A percentile compares a stretch with the other conserved stretches of the same genome.
phyloP scores from a whole-genome alignment of 805 yeast genomes.

The Candida nonsorbophila region DNA sequence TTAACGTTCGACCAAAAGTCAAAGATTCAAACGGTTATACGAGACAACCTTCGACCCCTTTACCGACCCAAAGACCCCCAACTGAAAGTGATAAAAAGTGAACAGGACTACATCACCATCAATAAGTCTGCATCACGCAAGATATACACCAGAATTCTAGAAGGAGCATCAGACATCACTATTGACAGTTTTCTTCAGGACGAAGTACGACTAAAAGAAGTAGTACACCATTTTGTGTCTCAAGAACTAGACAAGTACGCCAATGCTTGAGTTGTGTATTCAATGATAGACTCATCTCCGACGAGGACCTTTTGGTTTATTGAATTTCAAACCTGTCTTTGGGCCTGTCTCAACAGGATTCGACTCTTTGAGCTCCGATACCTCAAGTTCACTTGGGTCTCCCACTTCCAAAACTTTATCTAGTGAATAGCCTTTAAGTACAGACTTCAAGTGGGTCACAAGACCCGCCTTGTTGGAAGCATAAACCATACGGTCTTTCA shows the following conservation, averaged over 20 bases:
- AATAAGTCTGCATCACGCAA: constrained; percentile 60
- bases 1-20: constrained; percentile 43
- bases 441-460: constrained; percentile 41
- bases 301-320: constrained; percentile 71
- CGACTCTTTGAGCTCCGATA: constrained; percentile 36
- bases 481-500: constrained; percentile 86
- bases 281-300: constrained; percentile 32
- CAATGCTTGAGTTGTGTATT: not conserved
- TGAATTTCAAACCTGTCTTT: constrained; percentile 26
- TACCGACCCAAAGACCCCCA: constrained; percentile 31
- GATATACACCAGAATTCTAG: constrained; percentile 39
- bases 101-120: constrained; percentile 48
- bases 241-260: constrained; percentile 12
- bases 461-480: constrained; percentile 75
- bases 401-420: constrained; percentile 62
- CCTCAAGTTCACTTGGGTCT: constrained; percentile 63
- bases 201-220: constrained; percentile 11
- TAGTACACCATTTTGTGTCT: constrained; percentile 20
- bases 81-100: constrained; percentile 16
- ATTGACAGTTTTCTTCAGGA: constrained; percentile 13
- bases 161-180: constrained; percentile 7
- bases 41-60: constrained; percentile 46
- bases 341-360: constrained; percentile 9
- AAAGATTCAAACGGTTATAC: constrained; percentile 51
- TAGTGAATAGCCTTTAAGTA: constrained; percentile 23